phyloP scores from a whole-genome alignment of 164 flowering plant genomes.

The Liriodendron chinense region DNA sequence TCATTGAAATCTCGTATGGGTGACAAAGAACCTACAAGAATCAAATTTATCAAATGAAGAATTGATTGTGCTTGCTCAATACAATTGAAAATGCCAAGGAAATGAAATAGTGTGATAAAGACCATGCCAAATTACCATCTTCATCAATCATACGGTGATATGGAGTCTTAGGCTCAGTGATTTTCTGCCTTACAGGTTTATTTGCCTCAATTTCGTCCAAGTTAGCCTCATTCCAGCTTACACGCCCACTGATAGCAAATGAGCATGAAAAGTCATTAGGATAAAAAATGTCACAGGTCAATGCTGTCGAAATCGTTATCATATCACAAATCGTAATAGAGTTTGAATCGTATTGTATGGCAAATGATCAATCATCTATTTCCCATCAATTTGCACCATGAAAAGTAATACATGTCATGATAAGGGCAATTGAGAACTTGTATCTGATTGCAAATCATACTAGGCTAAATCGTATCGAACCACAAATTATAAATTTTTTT shows the following conservation, averaged over 20 bases:
- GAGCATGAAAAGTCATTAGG: neutral
- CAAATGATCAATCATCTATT: too few species aligned
- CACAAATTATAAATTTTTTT: too few species aligned
- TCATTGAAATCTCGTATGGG: conserved; percentile 53
- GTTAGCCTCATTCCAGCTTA: conserved; percentile 91
- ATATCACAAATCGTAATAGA: too few species aligned
- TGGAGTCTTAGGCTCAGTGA: conserved; percentile 99
- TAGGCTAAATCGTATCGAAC: too few species aligned
- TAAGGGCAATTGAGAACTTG: too few species aligned
- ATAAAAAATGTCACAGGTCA: neutral
- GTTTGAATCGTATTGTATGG: too few species aligned
- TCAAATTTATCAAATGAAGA: too few species aligned
- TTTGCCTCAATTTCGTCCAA: conserved; percentile 85
- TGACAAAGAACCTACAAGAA: conserved; percentile 59
- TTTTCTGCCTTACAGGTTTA: conserved; percentile 98
- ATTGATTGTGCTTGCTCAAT: neutral
- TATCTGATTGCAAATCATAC: too few species aligned
- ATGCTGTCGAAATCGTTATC: too few species aligned
- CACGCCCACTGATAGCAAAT: conserved; percentile 48
- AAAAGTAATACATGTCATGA: too few species aligned
- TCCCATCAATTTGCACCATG: too few species aligned
- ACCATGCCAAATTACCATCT: conserved; percentile 47
- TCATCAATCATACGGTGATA: conserved; percentile 90
- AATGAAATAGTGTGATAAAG: neutral
- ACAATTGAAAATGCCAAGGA: neutral